These are phyloP conservation scores for Incumbomyces lentus DNA, from an alignment of 2,329 filamentous ascomycete genomes.

Conservation along the genomic window DNA sequence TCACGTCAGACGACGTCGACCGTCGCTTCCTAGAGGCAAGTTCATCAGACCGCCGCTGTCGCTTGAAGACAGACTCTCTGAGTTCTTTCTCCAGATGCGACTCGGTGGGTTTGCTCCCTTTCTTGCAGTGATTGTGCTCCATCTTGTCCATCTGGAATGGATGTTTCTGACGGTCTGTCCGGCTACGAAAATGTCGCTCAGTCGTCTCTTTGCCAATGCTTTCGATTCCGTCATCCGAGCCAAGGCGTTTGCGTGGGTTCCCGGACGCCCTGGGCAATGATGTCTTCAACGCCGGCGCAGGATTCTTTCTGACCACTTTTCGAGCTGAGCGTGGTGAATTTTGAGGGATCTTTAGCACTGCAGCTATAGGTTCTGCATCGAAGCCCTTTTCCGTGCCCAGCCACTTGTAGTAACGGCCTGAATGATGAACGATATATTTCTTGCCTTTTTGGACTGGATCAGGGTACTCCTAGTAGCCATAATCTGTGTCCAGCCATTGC, in stretches of 20 bases:
- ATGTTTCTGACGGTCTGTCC: slow-evolving; percentile 12
- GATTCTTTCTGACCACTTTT: not conserved
- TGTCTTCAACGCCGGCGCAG: not conserved
- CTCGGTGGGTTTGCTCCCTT: slow-evolving; percentile 6
- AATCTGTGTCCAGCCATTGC: not conserved
- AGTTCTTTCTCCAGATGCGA: slow-evolving; percentile 11
- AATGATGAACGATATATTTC: not conserved
- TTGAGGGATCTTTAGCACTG: not conserved
- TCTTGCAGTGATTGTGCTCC: slow-evolving; percentile 8
- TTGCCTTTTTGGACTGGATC: not conserved
- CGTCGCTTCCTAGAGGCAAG: too few species aligned
- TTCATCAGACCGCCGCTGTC: not conserved
- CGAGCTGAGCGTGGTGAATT: not conserved
- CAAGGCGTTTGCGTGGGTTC: not conserved
- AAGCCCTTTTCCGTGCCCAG: not conserved
- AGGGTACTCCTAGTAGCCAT: not conserved
- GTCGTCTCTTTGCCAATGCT: not conserved
- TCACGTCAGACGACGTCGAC: too few species aligned
- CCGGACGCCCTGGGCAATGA: not conserved
- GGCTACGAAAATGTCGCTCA: slow-evolving; percentile 10
- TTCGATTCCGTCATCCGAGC: not conserved
- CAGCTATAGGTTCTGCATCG: not conserved
- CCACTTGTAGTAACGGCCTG: too few species aligned
- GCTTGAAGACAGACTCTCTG: not conserved
- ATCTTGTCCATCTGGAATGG: slow-evolving; percentile 17